Evolutionary conservation across 2,329 filamentous ascomycete genomes (phyloP).

Genomic region (Colletotrichum sp.): DNA sequence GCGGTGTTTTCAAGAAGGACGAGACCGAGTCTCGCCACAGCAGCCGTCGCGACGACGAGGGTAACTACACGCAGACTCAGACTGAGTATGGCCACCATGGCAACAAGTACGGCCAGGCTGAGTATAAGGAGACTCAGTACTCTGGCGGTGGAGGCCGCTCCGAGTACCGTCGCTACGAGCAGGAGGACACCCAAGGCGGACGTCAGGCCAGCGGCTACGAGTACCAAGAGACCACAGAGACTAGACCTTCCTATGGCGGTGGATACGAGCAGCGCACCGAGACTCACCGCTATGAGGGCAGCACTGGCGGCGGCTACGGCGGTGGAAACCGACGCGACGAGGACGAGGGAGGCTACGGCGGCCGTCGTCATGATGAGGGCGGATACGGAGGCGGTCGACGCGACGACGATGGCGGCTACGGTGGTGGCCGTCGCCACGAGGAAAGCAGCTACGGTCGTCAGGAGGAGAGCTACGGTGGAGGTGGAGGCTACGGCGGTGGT

Average conservation of each 20-base stretch:
- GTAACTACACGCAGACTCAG: slow-evolving; percentile 65
- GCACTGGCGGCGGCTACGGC: slow-evolving; percentile 29
- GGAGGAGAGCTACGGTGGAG: slow-evolving; percentile 20
- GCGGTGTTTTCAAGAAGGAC: slow-evolving; percentile 60
- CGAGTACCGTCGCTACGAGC: slow-evolving; percentile 68
- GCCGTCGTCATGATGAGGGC: slow-evolving; percentile 11
- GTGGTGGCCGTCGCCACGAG: slow-evolving; percentile 26
- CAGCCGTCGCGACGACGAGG: slow-evolving; percentile 61
- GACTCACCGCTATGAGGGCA: slow-evolving; percentile 49
- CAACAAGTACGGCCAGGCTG: slow-evolving; percentile 64
- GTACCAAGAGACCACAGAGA: slow-evolving; percentile 64
- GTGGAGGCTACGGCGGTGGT: slow-evolving; percentile 28
- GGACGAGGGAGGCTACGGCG: slow-evolving; percentile 29
- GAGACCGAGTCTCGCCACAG: slow-evolving; percentile 60
- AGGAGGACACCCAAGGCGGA: slow-evolving; percentile 49
- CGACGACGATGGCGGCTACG: slow-evolving; percentile 22
- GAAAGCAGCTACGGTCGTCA: slow-evolving; percentile 3
- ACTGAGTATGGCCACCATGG: slow-evolving; percentile 66
- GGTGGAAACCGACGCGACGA: slow-evolving; percentile 12
- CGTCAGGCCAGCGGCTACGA: slow-evolving; percentile 53
- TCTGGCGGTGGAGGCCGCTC: slow-evolving; percentile 60
- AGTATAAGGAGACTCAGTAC: slow-evolving; percentile 64
- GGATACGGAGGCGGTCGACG: slow-evolving; percentile 9
- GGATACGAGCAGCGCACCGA: slow-evolving; percentile 66
- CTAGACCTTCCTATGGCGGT: slow-evolving; percentile 53